Evolutionary conservation across 2,329 filamentous ascomycete species (phyloP).

Genomic region (Talaromyces sp.): DNA sequence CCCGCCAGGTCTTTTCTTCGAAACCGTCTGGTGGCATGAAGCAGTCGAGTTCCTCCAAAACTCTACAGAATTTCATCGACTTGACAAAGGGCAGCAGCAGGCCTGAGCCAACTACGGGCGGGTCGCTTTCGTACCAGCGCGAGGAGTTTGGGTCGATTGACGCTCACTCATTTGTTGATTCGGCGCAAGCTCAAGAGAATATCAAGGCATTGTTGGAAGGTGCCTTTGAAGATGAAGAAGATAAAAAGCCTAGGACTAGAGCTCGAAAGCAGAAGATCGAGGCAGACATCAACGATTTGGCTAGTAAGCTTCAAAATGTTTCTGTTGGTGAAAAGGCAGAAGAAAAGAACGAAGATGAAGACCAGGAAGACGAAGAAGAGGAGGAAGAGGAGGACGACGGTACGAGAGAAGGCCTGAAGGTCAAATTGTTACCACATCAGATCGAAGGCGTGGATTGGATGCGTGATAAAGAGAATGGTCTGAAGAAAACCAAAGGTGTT

Average conservation of each 20-base stretch:
- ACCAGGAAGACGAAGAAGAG: constrained; percentile 29
- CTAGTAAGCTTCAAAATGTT: constrained; percentile 39
- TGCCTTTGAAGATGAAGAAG: constrained; percentile 45
- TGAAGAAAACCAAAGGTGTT: constrained; percentile 70
- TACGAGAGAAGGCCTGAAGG: constrained; percentile 73
- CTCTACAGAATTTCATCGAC: constrained; percentile 46
- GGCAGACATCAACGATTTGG: constrained; percentile 36
- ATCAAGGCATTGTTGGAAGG: constrained; percentile 49
- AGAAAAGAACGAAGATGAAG: constrained; percentile 35
- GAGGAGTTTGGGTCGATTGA: constrained; percentile 53
- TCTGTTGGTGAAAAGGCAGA: constrained; percentile 29
- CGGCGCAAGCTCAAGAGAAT: constrained; percentile 47
- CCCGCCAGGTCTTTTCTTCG: constrained; percentile 52
- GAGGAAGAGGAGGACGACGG: constrained; percentile 54
- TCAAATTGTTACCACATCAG: constrained; percentile 88
- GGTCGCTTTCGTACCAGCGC: constrained; percentile 30
- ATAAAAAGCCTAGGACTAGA: constrained; percentile 38
- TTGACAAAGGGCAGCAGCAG: constrained; percentile 30
- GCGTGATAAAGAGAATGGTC: constrained; percentile 83
- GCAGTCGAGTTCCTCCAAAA: constrained; percentile 38
- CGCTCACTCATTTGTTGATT: constrained; percentile 48
- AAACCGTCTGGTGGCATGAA: constrained; percentile 35
- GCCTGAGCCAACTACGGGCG: neutral
- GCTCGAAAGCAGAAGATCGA: constrained; percentile 36
- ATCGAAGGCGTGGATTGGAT: constrained; percentile 94